Conservation (phyloP, 768 basidiomycete species). For the Mycena chlorophos region DNA sequence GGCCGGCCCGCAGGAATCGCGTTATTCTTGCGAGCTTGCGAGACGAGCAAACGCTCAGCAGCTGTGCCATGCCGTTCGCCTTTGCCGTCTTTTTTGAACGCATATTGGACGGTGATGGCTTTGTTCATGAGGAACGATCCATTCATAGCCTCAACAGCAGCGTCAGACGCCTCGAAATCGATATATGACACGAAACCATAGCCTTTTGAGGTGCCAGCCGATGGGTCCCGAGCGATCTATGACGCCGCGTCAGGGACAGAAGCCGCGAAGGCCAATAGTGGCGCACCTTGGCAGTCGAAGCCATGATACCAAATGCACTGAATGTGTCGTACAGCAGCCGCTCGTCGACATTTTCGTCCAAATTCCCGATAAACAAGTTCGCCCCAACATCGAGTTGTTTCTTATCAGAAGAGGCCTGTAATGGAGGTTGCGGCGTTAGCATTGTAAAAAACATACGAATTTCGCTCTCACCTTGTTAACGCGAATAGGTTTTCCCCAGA, state of each 20-base stretch:
- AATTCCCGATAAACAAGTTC: slow-evolving; percentile 92
- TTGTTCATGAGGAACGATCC: slow-evolving; percentile 98
- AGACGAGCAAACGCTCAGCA: slow-evolving; percentile 93
- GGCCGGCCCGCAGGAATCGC: slow-evolving; percentile 82
- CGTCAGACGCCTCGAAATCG: slow-evolving; percentile 96
- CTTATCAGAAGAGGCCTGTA: slow-evolving; percentile 93
- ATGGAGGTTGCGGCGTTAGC: slow-evolving; percentile 21
- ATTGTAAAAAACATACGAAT: background rate
- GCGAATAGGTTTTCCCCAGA: slow-evolving; percentile 97
- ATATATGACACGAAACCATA: slow-evolving; percentile 98
- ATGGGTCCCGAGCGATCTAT: slow-evolving; percentile 90
- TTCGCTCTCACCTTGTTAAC: slow-evolving; percentile 89
- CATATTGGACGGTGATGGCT: slow-evolving; percentile 94
- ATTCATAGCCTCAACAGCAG: slow-evolving; percentile 96
- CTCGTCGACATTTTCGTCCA: slow-evolving; percentile 96
- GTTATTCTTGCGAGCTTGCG: slow-evolving; percentile 95
- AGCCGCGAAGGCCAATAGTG: slow-evolving; percentile 20
- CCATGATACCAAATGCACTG: slow-evolving; percentile 90
- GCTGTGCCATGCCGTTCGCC: slow-evolving; percentile 96
- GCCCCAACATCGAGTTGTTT: slow-evolving; percentile 98
- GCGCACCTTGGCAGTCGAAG: slow-evolving; percentile 84
- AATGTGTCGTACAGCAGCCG: slow-evolving; percentile 92
- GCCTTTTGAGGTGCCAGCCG: slow-evolving; percentile 85
- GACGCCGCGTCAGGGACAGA: slow-evolving; percentile 10
- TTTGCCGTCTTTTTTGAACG: slow-evolving; percentile 99